Evolutionary conservation across 331 rosid species (phyloP), one percentile per base, ranked within the genome.

Genomic region (Pyracantha coccinea): DNA sequence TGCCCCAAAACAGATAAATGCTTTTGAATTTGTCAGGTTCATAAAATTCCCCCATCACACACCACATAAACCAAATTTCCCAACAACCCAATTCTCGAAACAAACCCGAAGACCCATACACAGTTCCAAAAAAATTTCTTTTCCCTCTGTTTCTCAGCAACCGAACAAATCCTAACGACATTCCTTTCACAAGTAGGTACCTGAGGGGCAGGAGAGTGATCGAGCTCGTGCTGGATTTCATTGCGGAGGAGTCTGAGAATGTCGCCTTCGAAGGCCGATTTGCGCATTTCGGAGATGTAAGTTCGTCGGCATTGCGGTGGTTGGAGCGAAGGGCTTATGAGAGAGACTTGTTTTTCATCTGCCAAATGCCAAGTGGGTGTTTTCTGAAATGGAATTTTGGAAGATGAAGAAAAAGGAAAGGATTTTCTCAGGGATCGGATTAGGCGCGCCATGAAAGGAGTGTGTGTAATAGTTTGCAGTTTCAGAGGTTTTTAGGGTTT

Each of bases 171-270:
- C 53, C 53, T 7, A 71, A 55, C 1, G 15, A 14, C 31, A n/a
- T 63, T 62, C 53, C 1, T 12, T 6, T n/a, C 24, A 6, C 6
- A 73, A 29, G 28, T 61, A 65, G 27, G 23, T 7, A 87, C 93
- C 84, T 82, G 83, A 44, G 68, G 33, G 60, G 86, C 80, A 83
- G 97, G 81, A 74, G 82, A 80, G 59, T 86, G 63, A 71, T 90
- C 90, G 35, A 92, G 85, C 82, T 89, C 96, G 75, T 82, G 87
- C 68, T 83, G 83, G 63, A 94, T 90, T 79, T 94, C 97, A 38
- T 58, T 79, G 41, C 92, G 91, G 21, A 94, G 87, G 66, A 90
- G 85, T 83, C 93, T 87, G 68, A 80, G 78, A 74, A 94, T 80
- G 85, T 80, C 84, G 7, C 85, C 96, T 52, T 95, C 90, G 78